Percentiles rank a stretch among this genome's conserved stretches.
Evolutionary conservation across 768 basidiomycete genomes (phyloP).

Genomic region (Boletales sp.): DNA sequence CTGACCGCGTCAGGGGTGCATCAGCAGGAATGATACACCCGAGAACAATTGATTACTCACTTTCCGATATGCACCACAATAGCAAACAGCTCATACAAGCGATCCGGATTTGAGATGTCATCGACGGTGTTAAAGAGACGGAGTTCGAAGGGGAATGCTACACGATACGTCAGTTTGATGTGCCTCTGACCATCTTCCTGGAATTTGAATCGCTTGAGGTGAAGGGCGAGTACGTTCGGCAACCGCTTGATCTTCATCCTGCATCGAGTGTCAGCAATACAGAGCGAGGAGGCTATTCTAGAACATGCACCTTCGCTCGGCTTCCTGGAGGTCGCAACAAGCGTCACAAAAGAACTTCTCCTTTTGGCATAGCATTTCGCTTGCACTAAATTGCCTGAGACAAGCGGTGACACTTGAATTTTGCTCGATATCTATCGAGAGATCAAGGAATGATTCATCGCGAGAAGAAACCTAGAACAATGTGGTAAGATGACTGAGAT

Average conservation of each 20-base stretch:
- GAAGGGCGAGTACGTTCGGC: constrained; percentile 92
- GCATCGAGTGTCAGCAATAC: constrained; percentile 9
- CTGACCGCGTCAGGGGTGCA: constrained; percentile 38
- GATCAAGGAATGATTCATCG: constrained; percentile 94
- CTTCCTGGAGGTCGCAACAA: constrained; percentile 95
- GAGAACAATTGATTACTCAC: constrained; percentile 50
- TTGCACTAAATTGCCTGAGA: constrained; percentile 93
- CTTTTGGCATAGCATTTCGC: constrained; percentile 96
- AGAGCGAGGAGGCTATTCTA: not conserved
- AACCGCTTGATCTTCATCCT: constrained; percentile 99
- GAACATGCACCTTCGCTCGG: constrained; percentile 79
- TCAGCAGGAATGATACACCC: constrained; percentile 8
- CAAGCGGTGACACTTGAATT: constrained; percentile 97
- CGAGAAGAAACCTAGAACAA: constrained; percentile 73
- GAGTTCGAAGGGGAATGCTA: constrained; percentile 93
- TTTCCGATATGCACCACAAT: constrained; percentile 99
- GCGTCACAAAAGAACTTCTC: constrained; percentile 99
- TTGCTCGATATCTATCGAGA: constrained; percentile 99
- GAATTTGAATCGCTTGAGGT: constrained; percentile 98
- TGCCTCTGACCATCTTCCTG: constrained; percentile 88
- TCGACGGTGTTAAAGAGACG: constrained; percentile 97
- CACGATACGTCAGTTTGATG: constrained; percentile 94
- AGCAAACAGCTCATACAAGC: constrained; percentile 91
- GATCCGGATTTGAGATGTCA: constrained; percentile 85
- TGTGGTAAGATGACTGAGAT: constrained; percentile 12